Percentiles rank a stretch among this genome's conserved stretches.
Evolutionary conservation across 768 basidiomycete species (phyloP).

Genomic region (Tricholoma furcatifolium): DNA sequence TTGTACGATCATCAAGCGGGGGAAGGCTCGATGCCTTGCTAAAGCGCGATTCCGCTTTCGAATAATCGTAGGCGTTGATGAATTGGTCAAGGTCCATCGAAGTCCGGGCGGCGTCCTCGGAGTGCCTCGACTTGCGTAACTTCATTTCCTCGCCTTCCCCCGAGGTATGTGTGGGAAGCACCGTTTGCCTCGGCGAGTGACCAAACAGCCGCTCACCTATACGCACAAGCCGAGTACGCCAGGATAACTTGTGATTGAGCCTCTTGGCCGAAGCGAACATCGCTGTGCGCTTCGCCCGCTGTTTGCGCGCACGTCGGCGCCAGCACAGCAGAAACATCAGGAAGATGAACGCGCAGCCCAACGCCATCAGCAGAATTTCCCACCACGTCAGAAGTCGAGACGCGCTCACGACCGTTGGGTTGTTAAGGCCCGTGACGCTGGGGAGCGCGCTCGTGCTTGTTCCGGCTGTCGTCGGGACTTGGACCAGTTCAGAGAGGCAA

Average conservation of each 20-base stretch:
- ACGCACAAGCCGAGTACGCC: conserved; percentile 56
- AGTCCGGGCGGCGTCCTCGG: conserved; percentile 46
- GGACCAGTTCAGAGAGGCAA: conserved; percentile 76
- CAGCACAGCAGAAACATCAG: conserved; percentile 63
- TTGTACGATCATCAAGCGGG: conserved; percentile 26
- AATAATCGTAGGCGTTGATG: conserved; percentile 47
- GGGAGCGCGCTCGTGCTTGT: conserved; percentile 51
- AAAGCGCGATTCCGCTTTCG: conserved; percentile 36
- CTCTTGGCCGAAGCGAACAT: conserved; percentile 61
- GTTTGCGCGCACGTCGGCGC: conserved; percentile 68
- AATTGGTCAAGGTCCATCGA: conserved; percentile 52
- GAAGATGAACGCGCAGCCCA: conserved; percentile 80
- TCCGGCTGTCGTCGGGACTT: conserved; percentile 45
- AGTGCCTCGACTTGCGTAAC: conserved; percentile 47
- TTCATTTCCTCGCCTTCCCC: conserved; percentile 45
- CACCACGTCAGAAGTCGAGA: conserved; percentile 64
- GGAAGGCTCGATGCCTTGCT: conserved; percentile 41
- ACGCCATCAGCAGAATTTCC: conserved; percentile 82
- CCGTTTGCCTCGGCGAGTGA: conserved; percentile 24
- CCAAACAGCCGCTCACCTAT: conserved; percentile 64
- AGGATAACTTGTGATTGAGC: conserved; percentile 44
- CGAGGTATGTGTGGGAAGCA: conserved; percentile 20
- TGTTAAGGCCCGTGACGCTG: conserved; percentile 53
- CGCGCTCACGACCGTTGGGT: conserved; percentile 38
- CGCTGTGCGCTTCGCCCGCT: conserved; percentile 64